Evolutionary conservation across 345 rosid genomes (phyloP).

Genomic region (Salix arbutifolia): DNA sequence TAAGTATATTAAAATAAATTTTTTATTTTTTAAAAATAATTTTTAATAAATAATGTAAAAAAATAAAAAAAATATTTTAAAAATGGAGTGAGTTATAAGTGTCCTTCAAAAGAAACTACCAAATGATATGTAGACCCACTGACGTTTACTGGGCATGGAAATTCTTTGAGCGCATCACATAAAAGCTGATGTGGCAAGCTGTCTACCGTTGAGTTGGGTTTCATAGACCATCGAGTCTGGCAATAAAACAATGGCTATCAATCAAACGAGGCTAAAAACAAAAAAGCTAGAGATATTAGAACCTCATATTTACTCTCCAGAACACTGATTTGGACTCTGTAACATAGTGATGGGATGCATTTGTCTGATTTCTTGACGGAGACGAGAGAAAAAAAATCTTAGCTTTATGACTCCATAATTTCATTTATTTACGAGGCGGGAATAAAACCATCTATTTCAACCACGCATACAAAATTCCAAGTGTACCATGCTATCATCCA

Average conservation of each 20-base stretch:
- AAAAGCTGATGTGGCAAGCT: constrained; percentile 18
- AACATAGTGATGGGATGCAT: constrained; percentile 15
- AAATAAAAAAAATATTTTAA: too few relatives aligned
- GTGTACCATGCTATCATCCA: constrained; percentile 53
- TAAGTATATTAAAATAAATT: too few relatives aligned
- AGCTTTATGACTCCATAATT: constrained; percentile 3
- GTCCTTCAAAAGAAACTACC: background rate
- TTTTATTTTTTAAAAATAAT: too few relatives aligned
- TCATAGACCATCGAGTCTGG: constrained; percentile 17
- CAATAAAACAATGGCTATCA: constrained; percentile 25
- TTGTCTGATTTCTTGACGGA: constrained; percentile 19
- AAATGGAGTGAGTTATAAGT: background rate
- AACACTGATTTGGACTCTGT: background rate
- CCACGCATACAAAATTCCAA: constrained; percentile 32
- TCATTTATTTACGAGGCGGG: constrained; percentile 31
- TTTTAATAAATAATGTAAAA: too few relatives aligned
- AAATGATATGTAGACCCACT: background rate
- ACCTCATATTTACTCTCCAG: constrained; percentile 38
- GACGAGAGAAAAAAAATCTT: constrained; percentile 14
- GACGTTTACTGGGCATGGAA: constrained; percentile 1
- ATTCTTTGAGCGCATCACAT: background rate
- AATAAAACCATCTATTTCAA: constrained; percentile 32
- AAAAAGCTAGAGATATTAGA: background rate
- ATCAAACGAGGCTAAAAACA: constrained; percentile 7
- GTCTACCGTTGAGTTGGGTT: constrained; percentile 17